Percentiles rank a stretch among this genome's conserved stretches.
These are phyloP conservation scores for Candolleomyces aberdarensis DNA, from an alignment of 768 basidiomycete genomes.

Conservation along the genomic window DNA sequence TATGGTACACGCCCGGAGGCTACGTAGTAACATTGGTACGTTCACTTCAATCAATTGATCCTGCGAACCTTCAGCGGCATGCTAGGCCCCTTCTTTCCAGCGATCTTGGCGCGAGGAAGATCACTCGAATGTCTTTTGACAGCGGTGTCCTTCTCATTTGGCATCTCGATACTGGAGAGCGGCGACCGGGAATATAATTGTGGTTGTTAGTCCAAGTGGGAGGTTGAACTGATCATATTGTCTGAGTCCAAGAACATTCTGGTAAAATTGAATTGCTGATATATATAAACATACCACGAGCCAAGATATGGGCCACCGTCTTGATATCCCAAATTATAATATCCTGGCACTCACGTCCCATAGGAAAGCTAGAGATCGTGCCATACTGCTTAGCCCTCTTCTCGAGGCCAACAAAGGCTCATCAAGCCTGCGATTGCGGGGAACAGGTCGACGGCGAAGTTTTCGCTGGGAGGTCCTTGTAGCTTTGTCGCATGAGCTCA, in stretches of 20 bases:
- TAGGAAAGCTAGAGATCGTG: slow-evolving; percentile 39
- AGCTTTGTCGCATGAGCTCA: slow-evolving; percentile 28
- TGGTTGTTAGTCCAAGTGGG: too few species aligned
- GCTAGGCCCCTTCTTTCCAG: too few species aligned
- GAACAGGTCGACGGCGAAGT: slow-evolving; percentile 36
- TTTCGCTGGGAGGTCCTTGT: slow-evolving; percentile 36
- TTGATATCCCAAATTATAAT: slow-evolving; percentile 46
- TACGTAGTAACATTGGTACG: too few species aligned
- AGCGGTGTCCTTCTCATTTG: too few species aligned
- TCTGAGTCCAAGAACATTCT: slow-evolving; percentile 36
- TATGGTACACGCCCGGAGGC: too few species aligned
- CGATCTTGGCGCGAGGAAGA: too few species aligned
- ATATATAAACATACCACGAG: slow-evolving; percentile 48
- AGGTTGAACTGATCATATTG: slow-evolving; percentile 32
- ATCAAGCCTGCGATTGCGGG: slow-evolving; percentile 21
- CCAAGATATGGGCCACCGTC: slow-evolving; percentile 49
- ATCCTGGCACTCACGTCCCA: slow-evolving; percentile 27
- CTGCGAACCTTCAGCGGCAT: too few species aligned
- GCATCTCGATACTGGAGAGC: too few species aligned
- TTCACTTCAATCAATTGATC: too few species aligned
- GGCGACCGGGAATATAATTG: too few species aligned
- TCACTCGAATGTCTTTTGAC: too few species aligned
- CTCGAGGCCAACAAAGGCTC: slow-evolving; percentile 33
- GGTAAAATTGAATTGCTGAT: slow-evolving; percentile 36
- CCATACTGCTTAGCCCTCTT: slow-evolving; percentile 50